These are phyloP conservation scores for Iberis pinnata DNA, from an alignment of 345 rosid species.

Conservation along the genomic window DNA sequence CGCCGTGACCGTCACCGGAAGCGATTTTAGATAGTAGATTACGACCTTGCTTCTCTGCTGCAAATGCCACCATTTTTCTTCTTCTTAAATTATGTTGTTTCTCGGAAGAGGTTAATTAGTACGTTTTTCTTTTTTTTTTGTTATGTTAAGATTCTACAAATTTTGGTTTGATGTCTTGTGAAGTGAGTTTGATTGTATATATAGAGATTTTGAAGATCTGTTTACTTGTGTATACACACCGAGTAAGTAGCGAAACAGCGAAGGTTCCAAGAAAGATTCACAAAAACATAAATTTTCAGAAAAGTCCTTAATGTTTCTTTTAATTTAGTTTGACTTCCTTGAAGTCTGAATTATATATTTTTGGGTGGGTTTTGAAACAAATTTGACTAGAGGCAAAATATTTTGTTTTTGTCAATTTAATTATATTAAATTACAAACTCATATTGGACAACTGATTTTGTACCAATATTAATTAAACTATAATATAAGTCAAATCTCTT, in stretches of 20 bases:
- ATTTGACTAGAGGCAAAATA: no score
- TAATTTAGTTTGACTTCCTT: slow-evolving; percentile 5
- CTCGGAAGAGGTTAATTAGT: no score
- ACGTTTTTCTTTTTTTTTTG: background rate
- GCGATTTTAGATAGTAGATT: slow-evolving; percentile 57
- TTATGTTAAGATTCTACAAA: slow-evolving; percentile 4
- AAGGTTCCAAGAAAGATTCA: slow-evolving; percentile 19
- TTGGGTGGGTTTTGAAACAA: slow-evolving; percentile 3
- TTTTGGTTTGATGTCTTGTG: slow-evolving; percentile 10
- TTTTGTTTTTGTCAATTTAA: no score
- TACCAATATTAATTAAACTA: no score
- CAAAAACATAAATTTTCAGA: background rate
- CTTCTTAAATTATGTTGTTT: slow-evolving; percentile 3
- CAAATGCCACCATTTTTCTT: slow-evolving; percentile 16
- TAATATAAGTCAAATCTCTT: no score
- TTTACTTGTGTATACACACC: slow-evolving; percentile 3
- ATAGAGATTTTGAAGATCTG: slow-evolving; percentile 1
- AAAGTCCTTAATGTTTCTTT: slow-evolving; percentile 11
- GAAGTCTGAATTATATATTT: background rate
- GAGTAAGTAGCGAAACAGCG: slow-evolving; percentile 21
- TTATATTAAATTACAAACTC: no score
- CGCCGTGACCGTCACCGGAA: slow-evolving; percentile 54
- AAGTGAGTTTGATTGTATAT: slow-evolving; percentile 14
- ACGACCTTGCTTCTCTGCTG: slow-evolving; percentile 24
- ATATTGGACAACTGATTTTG: no score